A percentile compares a stretch with the other conserved stretches of the same genome.
Conservation (phyloP, 176 grass and related monocot species). For the Triticum timopheevii region DNA sequence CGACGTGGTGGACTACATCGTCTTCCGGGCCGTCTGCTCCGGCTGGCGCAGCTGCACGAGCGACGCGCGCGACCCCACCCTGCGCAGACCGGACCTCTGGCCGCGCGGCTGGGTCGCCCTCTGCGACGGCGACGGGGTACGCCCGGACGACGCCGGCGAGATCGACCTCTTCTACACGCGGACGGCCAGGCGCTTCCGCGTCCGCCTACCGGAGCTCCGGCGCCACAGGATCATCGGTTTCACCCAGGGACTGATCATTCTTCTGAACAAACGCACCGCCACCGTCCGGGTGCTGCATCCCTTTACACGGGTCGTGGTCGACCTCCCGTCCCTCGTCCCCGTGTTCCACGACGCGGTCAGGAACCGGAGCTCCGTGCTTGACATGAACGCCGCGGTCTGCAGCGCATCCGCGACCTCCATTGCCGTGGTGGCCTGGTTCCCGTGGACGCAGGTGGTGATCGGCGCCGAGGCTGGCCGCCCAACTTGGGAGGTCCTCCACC, state of each 20-base stretch:
- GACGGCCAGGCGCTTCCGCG: not conserved
- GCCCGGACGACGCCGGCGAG: not conserved
- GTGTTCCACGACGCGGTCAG: not conserved
- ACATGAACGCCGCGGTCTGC: not conserved
- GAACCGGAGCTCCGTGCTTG: not conserved
- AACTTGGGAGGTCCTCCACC: not conserved
- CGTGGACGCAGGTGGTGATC: not conserved
- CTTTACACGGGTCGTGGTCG: not conserved
- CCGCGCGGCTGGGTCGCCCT: not conserved
- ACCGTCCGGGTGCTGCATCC: not conserved
- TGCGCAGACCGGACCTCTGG: not conserved
- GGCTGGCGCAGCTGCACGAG: not conserved
- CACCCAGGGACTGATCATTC: not conserved
- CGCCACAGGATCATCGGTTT: not conserved
- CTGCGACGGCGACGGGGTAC: not conserved
- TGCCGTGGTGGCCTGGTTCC: conserved; percentile 12
- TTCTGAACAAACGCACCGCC: conserved; percentile 19
- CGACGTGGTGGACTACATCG: conserved; percentile 11
- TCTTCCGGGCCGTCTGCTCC: not conserved
- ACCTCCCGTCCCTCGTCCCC: conserved; percentile 23
- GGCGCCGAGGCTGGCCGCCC: not conserved
- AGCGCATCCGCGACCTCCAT: not conserved
- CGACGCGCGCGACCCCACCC: not conserved
- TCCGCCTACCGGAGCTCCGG: not conserved
- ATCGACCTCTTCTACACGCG: not conserved